Evolutionary conservation across 1,284 basidiomycete genomes (phyloP).

Genomic region (Moesziomyces sp.): DNA sequence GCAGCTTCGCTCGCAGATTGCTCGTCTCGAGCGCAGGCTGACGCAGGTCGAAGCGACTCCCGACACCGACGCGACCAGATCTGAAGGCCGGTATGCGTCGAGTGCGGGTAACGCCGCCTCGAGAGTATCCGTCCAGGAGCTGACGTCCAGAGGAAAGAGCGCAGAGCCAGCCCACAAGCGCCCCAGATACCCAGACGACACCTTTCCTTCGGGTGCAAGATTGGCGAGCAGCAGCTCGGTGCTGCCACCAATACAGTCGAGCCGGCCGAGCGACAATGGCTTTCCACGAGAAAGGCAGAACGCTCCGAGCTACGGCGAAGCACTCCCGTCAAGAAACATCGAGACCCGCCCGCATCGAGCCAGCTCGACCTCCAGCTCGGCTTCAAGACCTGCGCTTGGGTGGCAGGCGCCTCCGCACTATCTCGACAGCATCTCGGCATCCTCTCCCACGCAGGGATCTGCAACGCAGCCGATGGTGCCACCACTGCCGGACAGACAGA

Average conservation of each 20-base stretch:
- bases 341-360: background rate
- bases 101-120: background rate
- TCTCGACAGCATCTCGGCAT: background rate
- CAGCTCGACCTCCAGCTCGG: background rate
- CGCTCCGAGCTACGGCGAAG: background rate
- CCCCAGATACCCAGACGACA: background rate
- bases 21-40: slow-evolving; percentile 9
- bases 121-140: background rate
- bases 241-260: background rate
- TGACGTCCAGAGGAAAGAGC: background rate
- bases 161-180: background rate
- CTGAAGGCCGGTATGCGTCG: background rate
- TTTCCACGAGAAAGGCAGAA: background rate
- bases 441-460: background rate
- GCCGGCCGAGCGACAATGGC: background rate
- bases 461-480: background rate
- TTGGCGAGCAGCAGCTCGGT: background rate
- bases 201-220: background rate
- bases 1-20: slow-evolving; percentile 22
- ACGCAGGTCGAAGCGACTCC: background rate
- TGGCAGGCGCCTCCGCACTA: slow-evolving; percentile 10
- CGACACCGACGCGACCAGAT: background rate
- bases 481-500: slow-evolving; percentile 12
- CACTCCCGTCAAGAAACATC: background rate
- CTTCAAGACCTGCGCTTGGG: background rate